These are phyloP conservation scores for Nothophytophthora sp. DNA, from an alignment of 352 stramenopile species.

Conservation along the genomic window DNA sequence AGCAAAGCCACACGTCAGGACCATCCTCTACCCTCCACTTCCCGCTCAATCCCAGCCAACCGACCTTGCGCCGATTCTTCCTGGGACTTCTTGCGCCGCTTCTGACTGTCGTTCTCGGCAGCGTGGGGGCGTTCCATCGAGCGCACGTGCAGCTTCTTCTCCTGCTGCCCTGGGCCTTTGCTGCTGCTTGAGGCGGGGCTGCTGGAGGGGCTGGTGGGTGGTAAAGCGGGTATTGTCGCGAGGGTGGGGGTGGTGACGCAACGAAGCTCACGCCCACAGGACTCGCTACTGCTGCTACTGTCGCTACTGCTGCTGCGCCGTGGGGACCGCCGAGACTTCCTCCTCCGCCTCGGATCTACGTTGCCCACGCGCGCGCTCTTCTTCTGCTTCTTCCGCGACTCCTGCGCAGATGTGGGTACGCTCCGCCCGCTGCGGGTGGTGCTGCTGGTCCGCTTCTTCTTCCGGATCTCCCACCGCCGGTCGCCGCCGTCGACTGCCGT, in stretches of 20 bases:
- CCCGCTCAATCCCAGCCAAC: no score
- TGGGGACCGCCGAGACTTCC: neutral
- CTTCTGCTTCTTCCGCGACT: conserved; percentile 3
- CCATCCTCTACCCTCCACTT: no score
- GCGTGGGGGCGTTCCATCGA: conserved; percentile 54
- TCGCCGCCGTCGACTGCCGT: conserved; percentile 22
- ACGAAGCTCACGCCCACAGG: neutral
- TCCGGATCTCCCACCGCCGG: conserved; percentile 14
- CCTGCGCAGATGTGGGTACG: neutral
- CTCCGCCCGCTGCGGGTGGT: conserved; percentile 2
- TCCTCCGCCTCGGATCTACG: conserved; percentile 1
- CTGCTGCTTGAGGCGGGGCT: conserved; percentile 33
- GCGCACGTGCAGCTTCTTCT: conserved; percentile 67
- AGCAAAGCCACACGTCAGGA: neutral
- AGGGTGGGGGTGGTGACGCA: conserved; percentile 22
- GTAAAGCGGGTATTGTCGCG: conserved; percentile 45
- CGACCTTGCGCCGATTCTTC: conserved; percentile 40
- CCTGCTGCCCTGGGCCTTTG: conserved; percentile 17
- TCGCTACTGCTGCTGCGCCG: neutral
- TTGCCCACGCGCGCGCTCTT: conserved; percentile 16
- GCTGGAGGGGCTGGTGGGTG: conserved; percentile 23
- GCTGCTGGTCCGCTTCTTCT: conserved; percentile 20
- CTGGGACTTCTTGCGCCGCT: conserved; percentile 71
- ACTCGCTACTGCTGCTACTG: conserved; percentile 6
- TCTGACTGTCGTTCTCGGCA: conserved; percentile 57